phyloP scores from a whole-genome alignment of 169 alveolate species.

The Eimeria acervulina region DNA sequence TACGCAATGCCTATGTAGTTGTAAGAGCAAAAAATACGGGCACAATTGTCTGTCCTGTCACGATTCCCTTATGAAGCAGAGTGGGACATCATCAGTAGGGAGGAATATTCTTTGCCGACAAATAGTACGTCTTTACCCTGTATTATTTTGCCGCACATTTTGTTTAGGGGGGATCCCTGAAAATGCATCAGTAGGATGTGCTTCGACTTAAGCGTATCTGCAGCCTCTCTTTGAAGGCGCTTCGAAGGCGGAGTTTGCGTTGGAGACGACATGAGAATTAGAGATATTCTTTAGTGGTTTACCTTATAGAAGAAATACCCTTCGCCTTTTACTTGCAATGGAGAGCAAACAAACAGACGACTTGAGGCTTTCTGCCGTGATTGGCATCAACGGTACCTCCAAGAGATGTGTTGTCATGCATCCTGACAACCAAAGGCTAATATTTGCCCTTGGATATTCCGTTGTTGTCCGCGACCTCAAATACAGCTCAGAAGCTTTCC shows the following conservation, averaged over 20 bases:
- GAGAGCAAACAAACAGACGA: constrained; percentile 8
- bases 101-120: neutral
- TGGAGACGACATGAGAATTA: constrained; percentile 22
- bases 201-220: neutral
- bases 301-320: neutral
- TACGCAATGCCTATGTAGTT: neutral
- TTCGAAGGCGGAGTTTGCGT: neutral
- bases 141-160: too few relatives aligned
- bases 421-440: constrained; percentile 94
- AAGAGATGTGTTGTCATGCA: constrained; percentile 92
- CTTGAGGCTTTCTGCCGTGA: constrained; percentile 69
- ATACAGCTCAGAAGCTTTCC: constrained; percentile 91
- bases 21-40: neutral
- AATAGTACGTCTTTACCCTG: neutral
- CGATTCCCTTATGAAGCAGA: neutral
- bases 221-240: neutral
- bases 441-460: constrained; percentile 94
- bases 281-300: neutral
- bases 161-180: neutral
- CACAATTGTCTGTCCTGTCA: neutral
- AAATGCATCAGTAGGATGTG: constrained; percentile 3
- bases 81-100: neutral
- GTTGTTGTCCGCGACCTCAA: constrained; percentile 91
- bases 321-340: neutral
- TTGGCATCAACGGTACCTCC: constrained; percentile 79